Conservation (phyloP, 2,329 filamentous ascomycete genomes). For the Dactylellina parvicollis region DNA sequence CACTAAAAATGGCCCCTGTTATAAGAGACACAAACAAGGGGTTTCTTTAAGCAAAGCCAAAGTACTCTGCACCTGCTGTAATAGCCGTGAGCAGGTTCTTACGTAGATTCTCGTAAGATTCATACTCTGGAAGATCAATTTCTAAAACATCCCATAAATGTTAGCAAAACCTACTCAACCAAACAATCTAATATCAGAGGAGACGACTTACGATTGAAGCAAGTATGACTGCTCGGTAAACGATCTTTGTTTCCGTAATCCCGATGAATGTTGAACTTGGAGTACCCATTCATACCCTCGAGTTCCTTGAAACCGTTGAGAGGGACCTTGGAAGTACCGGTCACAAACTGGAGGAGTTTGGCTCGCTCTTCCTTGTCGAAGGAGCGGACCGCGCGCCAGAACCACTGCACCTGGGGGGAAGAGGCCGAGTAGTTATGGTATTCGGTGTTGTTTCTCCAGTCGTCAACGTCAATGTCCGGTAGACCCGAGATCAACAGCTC, state of each 20-base stretch:
- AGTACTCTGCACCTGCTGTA: conserved; percentile 96
- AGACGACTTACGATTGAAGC: conserved; percentile 90
- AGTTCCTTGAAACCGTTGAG: conserved; percentile 99
- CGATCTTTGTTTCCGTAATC: conserved; percentile 97
- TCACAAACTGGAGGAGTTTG: conserved; percentile 97
- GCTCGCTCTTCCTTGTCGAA: conserved; percentile 99
- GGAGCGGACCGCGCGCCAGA: conserved; percentile 96
- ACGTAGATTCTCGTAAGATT: conserved; percentile 89
- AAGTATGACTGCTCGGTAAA: conserved; percentile 94
- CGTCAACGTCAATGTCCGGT: conserved; percentile 95
- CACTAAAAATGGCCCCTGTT: neutral
- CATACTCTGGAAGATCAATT: conserved; percentile 98
- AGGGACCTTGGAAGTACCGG: conserved; percentile 96
- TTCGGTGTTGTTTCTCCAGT: conserved; percentile 99
- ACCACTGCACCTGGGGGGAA: conserved; percentile 98
- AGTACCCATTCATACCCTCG: conserved; percentile 98
- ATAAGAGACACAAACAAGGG: neutral
- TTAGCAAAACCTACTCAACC: conserved; percentile 60
- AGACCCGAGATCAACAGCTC: conserved; percentile 96
- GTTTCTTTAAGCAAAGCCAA: conserved; percentile 83
- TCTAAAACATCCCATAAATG: conserved; percentile 62
- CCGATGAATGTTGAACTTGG: conserved; percentile 97
- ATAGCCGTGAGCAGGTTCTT: conserved; percentile 93
- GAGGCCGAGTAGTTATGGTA: conserved; percentile 94
- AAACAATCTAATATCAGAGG: neutral